Conservation (phyloP, 176 grass and related monocot genomes). For the Lolium perenne region DNA sequence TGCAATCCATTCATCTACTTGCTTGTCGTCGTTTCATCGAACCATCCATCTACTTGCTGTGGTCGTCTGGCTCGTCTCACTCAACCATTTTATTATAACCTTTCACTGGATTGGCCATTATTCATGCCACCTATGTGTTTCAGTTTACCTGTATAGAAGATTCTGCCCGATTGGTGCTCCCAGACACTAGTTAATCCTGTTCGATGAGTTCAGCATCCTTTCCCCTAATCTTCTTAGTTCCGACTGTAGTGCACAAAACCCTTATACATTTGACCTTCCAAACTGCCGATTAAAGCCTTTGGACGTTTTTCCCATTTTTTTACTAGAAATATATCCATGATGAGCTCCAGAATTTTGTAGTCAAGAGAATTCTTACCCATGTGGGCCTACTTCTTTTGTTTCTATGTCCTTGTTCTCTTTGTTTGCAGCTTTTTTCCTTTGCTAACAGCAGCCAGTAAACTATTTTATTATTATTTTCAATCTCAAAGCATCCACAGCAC, state of each 20-base stretch:
- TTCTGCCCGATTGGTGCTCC: not conserved
- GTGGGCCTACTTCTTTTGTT: not conserved
- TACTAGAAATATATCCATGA: constrained; percentile 5
- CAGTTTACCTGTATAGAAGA: too few species aligned
- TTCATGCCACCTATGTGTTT: not conserved
- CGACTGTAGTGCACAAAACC: constrained; percentile 24
- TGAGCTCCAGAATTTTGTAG: not conserved
- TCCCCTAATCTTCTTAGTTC: not conserved
- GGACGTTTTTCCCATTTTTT: not conserved
- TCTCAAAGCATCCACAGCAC: not conserved
- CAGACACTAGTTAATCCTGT: not conserved
- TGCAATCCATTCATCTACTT: not conserved
- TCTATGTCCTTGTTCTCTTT: not conserved
- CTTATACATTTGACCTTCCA: constrained; percentile 15
- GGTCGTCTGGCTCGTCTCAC: not conserved
- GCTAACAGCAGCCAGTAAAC: constrained; percentile 5
- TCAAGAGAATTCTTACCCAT: not conserved
- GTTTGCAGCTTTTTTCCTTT: constrained; percentile 17
- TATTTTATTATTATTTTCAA: not conserved
- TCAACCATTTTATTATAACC: not conserved
- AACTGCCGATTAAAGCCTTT: not conserved
- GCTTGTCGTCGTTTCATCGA: not conserved
- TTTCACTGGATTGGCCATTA: constrained; percentile 7
- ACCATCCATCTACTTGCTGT: not conserved
- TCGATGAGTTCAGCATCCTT: not conserved